phyloP scores from a whole-genome alignment of 257 asterid genomes.

The Rhazya stricta region DNA sequence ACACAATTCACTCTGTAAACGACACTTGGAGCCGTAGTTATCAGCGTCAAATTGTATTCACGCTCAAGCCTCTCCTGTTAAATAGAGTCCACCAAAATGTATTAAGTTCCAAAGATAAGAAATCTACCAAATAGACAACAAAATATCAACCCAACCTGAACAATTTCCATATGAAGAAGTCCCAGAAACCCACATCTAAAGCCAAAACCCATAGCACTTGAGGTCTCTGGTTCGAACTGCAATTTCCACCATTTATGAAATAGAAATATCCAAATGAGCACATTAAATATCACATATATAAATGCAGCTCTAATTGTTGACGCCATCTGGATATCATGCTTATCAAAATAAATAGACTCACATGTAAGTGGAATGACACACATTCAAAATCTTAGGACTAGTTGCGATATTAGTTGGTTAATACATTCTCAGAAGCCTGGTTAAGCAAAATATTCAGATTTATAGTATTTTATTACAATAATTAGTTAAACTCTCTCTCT shows the following conservation, averaged over 20 bases:
- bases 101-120: constrained; percentile 14
- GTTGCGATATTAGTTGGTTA: neutral
- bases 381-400: neutral
- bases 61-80: constrained; percentile 97
- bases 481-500: too few species aligned
- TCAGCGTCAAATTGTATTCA: constrained; percentile 83
- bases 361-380: neutral
- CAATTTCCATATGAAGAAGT: constrained; percentile 98
- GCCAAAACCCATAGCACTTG: constrained; percentile 99
- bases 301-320: neutral
- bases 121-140: constrained; percentile 14
- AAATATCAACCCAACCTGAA: constrained; percentile 55
- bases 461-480: neutral
- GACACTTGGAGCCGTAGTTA: constrained; percentile 97
- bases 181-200: constrained; percentile 98
- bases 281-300: neutral
- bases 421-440: neutral
- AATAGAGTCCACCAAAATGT: constrained; percentile 9
- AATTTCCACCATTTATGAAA: constrained; percentile 5
- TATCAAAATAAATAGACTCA: neutral
- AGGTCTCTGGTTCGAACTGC: constrained; percentile 94
- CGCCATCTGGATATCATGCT: neutral
- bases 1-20: constrained; percentile 77
- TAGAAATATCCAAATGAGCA: neutral
- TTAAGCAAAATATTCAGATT: neutral